Evolutionary conservation across 495 filamentous ascomycete genomes (phyloP), one percentile per base, ranked within the genome.

Genomic region (Podospora bellae-mahoneyi): DNA sequence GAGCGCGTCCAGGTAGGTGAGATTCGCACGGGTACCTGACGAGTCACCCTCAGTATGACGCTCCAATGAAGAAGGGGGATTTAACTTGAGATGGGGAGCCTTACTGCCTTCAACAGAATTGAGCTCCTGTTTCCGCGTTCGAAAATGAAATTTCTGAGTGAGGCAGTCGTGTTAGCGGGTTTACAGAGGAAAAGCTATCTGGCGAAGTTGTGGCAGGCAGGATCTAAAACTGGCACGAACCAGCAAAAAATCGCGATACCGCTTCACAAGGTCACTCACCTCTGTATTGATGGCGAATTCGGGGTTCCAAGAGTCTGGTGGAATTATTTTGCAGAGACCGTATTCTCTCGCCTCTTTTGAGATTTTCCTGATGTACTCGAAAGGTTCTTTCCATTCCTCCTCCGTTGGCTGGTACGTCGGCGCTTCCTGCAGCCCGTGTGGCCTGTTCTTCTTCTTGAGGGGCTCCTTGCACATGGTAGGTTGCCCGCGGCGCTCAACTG

Each of bases 81-180:
- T 64, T 64, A 57, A 55, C 48, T 48, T 67, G 64, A 71, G 65
- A 74, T 71, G 69, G 74, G 70, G 70, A 76, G 71, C 82, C 90
- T 86, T 89, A 95, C 94, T 94, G 86, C 95, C 95, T 90, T 99
- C 95, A 62, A 97, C 92, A 18, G 94, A 97, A 77, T 98, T 99
- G 61, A 99, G 86, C 76, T 99, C 95, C 80, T 98, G 96, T 77
- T 94, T 92, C 78, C 95, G 87, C 6, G 95, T 99, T 65, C 92
- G 89, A 78, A 99, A 99, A 77, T 97, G 95, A 75, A 99, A 99
- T 76, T 88, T 88, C 95, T 98, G 39, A 72, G 68, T 69, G n/a
- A 34, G 18, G 19, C 1, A 48, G 1, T 19, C 13, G 27, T 63
- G 61, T 63, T 32, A 63, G 61, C 30, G 15, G 9, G 5, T 16